A percentile compares a stretch with the other conserved stretches of the same genome.
phyloP scores from a whole-genome alignment of 305 asterid species.

The Fraxinus baroniana region DNA sequence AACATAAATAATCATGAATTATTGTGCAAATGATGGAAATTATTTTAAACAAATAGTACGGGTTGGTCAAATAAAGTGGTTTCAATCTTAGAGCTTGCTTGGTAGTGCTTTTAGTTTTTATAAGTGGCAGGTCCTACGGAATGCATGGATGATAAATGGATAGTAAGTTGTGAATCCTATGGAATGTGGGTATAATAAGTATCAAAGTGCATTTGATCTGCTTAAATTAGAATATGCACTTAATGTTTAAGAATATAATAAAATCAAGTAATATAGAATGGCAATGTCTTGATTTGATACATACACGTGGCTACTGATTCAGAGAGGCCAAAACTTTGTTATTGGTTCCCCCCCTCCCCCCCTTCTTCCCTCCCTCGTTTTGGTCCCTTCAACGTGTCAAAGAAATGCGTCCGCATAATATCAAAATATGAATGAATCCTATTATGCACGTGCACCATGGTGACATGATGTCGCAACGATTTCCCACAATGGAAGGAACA shows the following conservation, averaged over 20 bases:
- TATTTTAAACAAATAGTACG: neutral
- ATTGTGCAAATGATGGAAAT: neutral
- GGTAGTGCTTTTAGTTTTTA: neutral
- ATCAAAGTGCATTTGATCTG: neutral
- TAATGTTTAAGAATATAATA: neutral
- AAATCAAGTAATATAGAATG: neutral
- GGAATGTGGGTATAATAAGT: neutral
- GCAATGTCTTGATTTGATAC: neutral
- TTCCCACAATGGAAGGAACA: neutral
- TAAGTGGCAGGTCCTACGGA: neutral
- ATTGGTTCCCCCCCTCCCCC: neutral
- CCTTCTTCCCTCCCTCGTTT: neutral
- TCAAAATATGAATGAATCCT: neutral
- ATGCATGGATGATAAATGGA: neutral
- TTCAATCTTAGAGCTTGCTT: neutral
- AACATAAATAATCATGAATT: neutral
- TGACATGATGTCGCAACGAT: neutral
- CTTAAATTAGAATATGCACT: neutral
- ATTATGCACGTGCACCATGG: neutral
- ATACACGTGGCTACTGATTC: neutral
- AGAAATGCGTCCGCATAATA: neutral
- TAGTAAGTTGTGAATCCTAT: neutral
- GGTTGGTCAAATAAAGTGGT: neutral
- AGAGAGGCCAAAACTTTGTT: neutral
- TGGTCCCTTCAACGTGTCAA: neutral